Conservation (phyloP, 192 early-diverging fungal species). For the Phlyctochytrium arcticum region DNA sequence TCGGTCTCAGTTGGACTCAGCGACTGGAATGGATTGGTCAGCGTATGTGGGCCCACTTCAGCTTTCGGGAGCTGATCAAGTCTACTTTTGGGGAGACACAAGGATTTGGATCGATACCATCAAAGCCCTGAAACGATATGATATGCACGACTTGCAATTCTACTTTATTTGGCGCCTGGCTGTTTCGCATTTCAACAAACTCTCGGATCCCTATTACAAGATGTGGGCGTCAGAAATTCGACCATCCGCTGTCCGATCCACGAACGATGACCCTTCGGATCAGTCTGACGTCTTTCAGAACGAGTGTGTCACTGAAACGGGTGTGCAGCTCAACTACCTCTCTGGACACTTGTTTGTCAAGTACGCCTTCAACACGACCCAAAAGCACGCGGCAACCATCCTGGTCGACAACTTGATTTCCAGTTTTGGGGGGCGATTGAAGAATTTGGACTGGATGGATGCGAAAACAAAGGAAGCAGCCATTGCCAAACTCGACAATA, state of each 20-base stretch:
- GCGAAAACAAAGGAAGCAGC: slow-evolving; percentile 45
- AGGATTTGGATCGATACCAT: slow-evolving; percentile 27
- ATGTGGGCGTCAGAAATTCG: slow-evolving; percentile 29
- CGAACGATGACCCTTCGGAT: slow-evolving; percentile 10
- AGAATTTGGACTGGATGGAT: slow-evolving; percentile 57
- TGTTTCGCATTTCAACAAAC: slow-evolving; percentile 39
- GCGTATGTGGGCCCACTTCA: slow-evolving; percentile 20
- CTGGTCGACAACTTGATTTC: slow-evolving; percentile 41
- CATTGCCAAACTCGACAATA: slow-evolving; percentile 51
- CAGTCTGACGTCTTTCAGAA: slow-evolving; percentile 19
- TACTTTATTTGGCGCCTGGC: slow-evolving; percentile 37
- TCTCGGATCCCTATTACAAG: slow-evolving; percentile 24
- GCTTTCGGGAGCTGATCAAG: slow-evolving; percentile 11
- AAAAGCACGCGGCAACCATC: slow-evolving; percentile 28
- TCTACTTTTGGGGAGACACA: slow-evolving; percentile 33
- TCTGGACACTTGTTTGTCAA: slow-evolving; percentile 41
- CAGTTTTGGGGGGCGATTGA: slow-evolving; percentile 38
- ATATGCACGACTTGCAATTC: slow-evolving; percentile 21
- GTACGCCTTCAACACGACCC: slow-evolving; percentile 44
- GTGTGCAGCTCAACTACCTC: slow-evolving; percentile 33
- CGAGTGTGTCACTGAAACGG: slow-evolving; percentile 35
- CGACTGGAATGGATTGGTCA: slow-evolving; percentile 30
- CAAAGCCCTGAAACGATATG: not conserved
- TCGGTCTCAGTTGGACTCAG: slow-evolving; percentile 15
- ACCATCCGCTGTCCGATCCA: not conserved